phyloP scores from a whole-genome alignment of 495 filamentous ascomycete genomes.

The Tetracladium setigerum region DNA sequence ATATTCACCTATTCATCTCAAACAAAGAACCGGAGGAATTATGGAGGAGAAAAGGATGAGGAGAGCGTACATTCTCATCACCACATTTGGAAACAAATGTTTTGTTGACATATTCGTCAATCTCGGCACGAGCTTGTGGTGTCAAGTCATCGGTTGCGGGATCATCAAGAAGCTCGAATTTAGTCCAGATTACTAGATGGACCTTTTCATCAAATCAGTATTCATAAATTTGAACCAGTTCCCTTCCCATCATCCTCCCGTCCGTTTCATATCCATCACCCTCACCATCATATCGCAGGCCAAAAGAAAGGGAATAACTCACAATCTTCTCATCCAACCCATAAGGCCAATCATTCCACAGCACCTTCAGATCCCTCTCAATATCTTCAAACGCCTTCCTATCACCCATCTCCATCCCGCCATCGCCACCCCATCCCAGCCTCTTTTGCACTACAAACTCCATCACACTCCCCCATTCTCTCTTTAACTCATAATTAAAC shows the following conservation, averaged over 20 bases:
- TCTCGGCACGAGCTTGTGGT: constrained; percentile 47
- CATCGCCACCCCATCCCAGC: constrained; percentile 49
- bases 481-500: constrained; percentile 52
- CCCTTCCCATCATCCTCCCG: too few species aligned
- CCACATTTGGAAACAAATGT: constrained; percentile 44
- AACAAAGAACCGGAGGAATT: not conserved
- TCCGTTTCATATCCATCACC: too few species aligned
- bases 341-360: constrained; percentile 91
- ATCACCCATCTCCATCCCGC: constrained; percentile 24
- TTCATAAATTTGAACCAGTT: too few species aligned
- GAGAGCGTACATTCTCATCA: constrained; percentile 34
- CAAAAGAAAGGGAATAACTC: too few species aligned
- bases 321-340: constrained; percentile 67
- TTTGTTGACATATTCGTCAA: constrained; percentile 59
- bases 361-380: constrained; percentile 59
- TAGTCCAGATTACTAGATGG: constrained; percentile 90
- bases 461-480: constrained; percentile 64
- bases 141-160: constrained; percentile 59
- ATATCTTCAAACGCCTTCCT: constrained; percentile 33
- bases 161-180: constrained; percentile 63
- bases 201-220: too few species aligned
- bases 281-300: too few species aligned
- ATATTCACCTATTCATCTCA: not conserved
- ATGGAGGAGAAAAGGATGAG: not conserved
- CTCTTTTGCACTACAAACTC: constrained; percentile 60